A percentile compares a stretch with the other conserved stretches of the same genome.
phyloP scores from a whole-genome alignment of 2,329 filamentous ascomycete species.

The Apiospora hydei region DNA sequence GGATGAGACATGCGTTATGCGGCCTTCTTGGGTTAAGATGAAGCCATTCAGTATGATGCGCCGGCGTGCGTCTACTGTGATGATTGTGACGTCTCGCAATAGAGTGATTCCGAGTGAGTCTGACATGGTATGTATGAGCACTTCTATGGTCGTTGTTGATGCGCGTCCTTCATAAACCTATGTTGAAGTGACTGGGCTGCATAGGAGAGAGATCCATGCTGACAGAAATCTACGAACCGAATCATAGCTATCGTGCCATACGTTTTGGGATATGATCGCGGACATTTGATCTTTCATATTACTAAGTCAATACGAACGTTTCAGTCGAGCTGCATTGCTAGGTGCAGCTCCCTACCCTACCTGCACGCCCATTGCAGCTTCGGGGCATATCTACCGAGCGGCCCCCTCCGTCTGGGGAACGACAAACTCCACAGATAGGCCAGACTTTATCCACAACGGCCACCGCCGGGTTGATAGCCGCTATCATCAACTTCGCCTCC shows the following conservation, averaged over 20 bases:
- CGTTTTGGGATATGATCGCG: neutral
- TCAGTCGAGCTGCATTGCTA: neutral
- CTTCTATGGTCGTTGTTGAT: neutral
- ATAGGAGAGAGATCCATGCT: neutral
- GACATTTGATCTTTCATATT: neutral
- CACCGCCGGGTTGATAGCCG: neutral
- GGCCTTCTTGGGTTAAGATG: constrained; percentile 48
- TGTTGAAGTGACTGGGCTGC: neutral
- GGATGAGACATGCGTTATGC: constrained; percentile 53
- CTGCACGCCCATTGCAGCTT: neutral
- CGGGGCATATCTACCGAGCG: constrained; percentile 13
- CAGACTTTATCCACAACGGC: constrained; percentile 2
- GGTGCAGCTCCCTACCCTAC: neutral
- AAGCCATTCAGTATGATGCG: constrained; percentile 56
- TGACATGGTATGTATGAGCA: neutral
- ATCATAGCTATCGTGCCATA: neutral
- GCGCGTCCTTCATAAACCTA: neutral
- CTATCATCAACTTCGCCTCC: neutral
- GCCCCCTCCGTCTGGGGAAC: neutral
- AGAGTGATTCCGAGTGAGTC: constrained; percentile 35
- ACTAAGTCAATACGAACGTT: neutral
- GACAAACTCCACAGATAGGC: constrained; percentile 1
- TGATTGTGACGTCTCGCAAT: constrained; percentile 57
- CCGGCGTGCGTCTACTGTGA: constrained; percentile 54
- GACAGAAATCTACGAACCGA: neutral